Conservation (phyloP, 1,284 basidiomycete species). For the Sporisorium scitamineum region DNA sequence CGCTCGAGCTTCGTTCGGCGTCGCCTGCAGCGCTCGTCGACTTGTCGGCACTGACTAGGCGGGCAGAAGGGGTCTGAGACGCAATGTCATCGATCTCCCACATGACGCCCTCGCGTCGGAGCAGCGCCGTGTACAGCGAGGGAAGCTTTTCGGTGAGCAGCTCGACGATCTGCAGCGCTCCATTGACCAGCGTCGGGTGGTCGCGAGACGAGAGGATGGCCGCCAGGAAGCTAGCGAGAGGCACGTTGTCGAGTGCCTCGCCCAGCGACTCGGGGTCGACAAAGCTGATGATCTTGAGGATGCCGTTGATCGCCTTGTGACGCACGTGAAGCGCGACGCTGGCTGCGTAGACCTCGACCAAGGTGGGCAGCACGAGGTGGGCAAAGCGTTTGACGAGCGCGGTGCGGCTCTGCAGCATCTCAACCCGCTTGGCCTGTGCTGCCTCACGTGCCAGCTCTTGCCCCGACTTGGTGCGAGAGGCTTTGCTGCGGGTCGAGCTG, state of each 20-base stretch:
- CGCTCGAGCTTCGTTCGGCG: conserved; percentile 73
- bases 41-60: conserved; percentile 81
- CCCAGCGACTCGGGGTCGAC: conserved; percentile 57
- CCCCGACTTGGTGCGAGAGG: conserved; percentile 42
- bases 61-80: conserved; percentile 69
- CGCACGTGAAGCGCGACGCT: conserved; percentile 60
- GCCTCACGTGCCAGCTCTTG: conserved; percentile 55
- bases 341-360: conserved; percentile 66
- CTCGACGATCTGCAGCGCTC: conserved; percentile 68
- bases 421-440: conserved; percentile 55
- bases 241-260: conserved; percentile 58
- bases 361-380: conserved; percentile 63
- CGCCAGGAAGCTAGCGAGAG: conserved; percentile 65
- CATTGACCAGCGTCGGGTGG: conserved; percentile 49
- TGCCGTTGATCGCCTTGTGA: conserved; percentile 58
- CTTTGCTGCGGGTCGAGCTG: conserved; percentile 23
- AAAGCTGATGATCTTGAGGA: conserved; percentile 66
- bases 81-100: conserved; percentile 67
- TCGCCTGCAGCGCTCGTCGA: conserved; percentile 77
- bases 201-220: conserved; percentile 64
- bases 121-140: conserved; percentile 56
- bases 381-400: conserved; percentile 62
- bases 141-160: conserved; percentile 62
- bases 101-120: conserved; percentile 65
- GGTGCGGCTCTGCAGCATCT: conserved; percentile 57